Percentiles rank a stretch among this genome's conserved stretches.
Conservation (phyloP, 2,329 filamentous ascomycete species). For the Penicillium polonicum region DNA sequence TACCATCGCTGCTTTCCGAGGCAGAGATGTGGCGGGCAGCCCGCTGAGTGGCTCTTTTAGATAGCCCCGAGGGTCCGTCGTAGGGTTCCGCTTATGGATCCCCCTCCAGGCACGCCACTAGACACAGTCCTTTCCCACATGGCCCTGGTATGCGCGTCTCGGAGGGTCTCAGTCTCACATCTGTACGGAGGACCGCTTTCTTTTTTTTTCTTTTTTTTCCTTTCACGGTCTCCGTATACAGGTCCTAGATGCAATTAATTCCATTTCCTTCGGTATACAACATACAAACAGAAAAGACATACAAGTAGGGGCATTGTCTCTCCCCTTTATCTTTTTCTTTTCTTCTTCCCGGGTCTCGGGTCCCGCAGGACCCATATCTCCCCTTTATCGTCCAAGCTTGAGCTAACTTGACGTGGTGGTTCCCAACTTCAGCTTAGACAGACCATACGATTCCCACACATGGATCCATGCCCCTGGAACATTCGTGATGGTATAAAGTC, state of each 20-base stretch:
- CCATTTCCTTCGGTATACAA: background rate
- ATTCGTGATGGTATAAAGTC: background rate
- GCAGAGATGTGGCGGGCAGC: slow-evolving; percentile 26
- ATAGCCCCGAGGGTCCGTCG: no score
- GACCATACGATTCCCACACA: slow-evolving; percentile 19
- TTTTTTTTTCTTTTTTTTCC: slow-evolving; percentile 9
- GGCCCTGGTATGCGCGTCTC: slow-evolving; percentile 23
- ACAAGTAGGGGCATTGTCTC: background rate
- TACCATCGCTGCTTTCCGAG: slow-evolving; percentile 8
- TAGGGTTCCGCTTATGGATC: background rate
- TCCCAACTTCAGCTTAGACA: slow-evolving; percentile 13
- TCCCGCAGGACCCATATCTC: slow-evolving; percentile 8
- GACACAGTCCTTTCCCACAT: slow-evolving; percentile 26
- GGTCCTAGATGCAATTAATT: background rate
- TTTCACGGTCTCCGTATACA: background rate
- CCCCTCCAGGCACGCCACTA: slow-evolving; percentile 23
- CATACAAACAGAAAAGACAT: background rate
- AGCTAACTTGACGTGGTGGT: slow-evolving; percentile 7
- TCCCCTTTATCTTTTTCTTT: background rate
- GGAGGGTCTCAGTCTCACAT: background rate
- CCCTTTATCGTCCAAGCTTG: slow-evolving; percentile 4
- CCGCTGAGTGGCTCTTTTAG: slow-evolving; percentile 24
- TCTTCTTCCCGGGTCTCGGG: background rate
- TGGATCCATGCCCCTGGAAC: slow-evolving; percentile 1
- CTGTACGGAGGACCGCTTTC: slow-evolving; percentile 11